These are phyloP conservation scores for Lumnitzera littorea DNA, from an alignment of 345 rosid genomes.

Conservation along the genomic window DNA sequence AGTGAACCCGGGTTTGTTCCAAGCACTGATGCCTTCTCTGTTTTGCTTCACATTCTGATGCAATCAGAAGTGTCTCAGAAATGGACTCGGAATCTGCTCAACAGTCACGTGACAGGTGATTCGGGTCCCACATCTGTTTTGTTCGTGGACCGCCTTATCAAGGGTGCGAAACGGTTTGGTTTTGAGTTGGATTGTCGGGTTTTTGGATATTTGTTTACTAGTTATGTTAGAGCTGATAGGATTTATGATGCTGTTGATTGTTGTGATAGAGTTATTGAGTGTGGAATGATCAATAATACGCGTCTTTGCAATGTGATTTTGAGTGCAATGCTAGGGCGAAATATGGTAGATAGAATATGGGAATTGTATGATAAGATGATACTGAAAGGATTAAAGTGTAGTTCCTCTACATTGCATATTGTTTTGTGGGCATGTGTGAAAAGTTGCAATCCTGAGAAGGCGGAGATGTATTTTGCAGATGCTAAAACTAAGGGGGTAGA, in stretches of 20 bases:
- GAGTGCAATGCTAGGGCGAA: constrained; percentile 32
- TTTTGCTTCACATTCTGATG: constrained; percentile 54
- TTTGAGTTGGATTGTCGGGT: constrained; percentile 35
- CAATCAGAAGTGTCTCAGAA: constrained; percentile 18
- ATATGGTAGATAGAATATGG: constrained; percentile 32
- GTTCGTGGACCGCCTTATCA: constrained; percentile 33
- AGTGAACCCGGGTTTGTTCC: constrained; percentile 25
- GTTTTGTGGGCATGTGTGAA: constrained; percentile 53
- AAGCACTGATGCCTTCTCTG: constrained; percentile 34
- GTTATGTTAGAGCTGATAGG: constrained; percentile 34
- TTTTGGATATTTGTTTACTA: constrained; percentile 52
- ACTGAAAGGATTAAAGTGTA: constrained; percentile 34
- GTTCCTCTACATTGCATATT: constrained; percentile 27
- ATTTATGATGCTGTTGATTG: constrained; percentile 36
- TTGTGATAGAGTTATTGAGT: constrained; percentile 35
- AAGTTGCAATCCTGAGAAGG: constrained; percentile 43
- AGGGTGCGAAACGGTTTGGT: constrained; percentile 27
- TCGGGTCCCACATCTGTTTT: constrained; percentile 25
- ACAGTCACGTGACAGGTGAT: constrained; percentile 23
- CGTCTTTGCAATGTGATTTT: constrained; percentile 31
- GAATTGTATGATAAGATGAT: constrained; percentile 44
- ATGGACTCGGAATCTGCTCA: constrained; percentile 34
- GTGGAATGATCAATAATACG: constrained; percentile 23
- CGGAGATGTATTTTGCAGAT: constrained; percentile 29
- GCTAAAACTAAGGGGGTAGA: constrained; percentile 40